phyloP scores from a whole-genome alignment of 306 rosid genomes.

The Gastrolobium villosum region DNA sequence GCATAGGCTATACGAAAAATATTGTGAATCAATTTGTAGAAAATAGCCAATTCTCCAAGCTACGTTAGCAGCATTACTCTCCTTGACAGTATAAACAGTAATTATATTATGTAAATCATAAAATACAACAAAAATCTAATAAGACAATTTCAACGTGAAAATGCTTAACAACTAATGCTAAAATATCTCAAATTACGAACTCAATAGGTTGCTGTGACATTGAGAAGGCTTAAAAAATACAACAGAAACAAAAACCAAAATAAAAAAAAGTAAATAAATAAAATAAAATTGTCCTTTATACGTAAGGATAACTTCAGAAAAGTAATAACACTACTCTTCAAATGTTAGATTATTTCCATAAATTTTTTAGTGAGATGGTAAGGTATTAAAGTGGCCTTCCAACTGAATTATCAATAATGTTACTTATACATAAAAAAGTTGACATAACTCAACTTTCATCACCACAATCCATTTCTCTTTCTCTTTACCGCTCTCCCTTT shows the following conservation, averaged over 20 bases:
- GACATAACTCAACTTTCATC: constrained; percentile 11
- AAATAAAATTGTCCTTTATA: neutral
- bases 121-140: neutral
- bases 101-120: neutral
- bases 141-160: neutral
- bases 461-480: constrained; percentile 8
- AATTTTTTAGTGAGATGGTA: neutral
- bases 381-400: constrained; percentile 1
- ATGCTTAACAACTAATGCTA: neutral
- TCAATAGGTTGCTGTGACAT: neutral
- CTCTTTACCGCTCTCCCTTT: neutral
- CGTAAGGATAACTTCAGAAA: constrained; percentile 25
- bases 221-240: constrained; percentile 18
- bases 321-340: neutral
- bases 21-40: neutral
- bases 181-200: neutral
- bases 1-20: neutral
- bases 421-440: constrained; percentile 8
- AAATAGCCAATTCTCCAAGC: neutral
- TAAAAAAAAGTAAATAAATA: too few relatives aligned
- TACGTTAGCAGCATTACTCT: neutral
- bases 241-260: neutral
- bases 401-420: constrained; percentile 27
- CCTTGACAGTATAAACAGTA: neutral
- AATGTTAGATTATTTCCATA: constrained; percentile 20